A percentile compares a stretch with the other conserved stretches of the same genome.
Conservation (phyloP, 306 rosid species). For the Corylus heterophylla region DNA sequence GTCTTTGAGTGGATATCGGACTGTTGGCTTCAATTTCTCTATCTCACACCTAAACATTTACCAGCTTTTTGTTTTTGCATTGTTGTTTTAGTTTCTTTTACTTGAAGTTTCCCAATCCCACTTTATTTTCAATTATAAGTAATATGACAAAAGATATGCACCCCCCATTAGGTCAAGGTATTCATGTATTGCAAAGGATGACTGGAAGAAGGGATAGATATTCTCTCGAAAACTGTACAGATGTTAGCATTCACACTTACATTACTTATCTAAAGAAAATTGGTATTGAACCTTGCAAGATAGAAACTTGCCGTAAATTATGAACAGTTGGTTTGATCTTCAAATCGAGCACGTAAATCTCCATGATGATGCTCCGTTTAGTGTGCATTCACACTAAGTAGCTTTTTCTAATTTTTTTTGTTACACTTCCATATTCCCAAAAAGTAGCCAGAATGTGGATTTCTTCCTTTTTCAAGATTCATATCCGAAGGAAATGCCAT, state of each 20-base stretch:
- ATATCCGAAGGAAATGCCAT: constrained; percentile 66
- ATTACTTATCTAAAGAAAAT: neutral
- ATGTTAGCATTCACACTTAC: neutral
- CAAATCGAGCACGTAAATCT: neutral
- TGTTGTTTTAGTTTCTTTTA: constrained; percentile 1
- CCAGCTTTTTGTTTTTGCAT: constrained; percentile 1
- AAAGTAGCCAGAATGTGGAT: constrained; percentile 91
- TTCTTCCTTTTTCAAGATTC: constrained; percentile 77
- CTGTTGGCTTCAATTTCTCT: neutral
- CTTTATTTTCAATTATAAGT: neutral
- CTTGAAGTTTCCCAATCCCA: neutral
- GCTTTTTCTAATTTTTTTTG: neutral
- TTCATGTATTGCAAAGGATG: neutral
- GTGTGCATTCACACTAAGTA: neutral
- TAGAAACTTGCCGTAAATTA: neutral
- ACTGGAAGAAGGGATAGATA: neutral
- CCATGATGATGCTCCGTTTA: neutral
- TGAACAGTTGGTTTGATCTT: neutral
- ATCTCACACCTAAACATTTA: neutral
- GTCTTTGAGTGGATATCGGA: neutral
- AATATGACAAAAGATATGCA: neutral
- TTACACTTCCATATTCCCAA: constrained; percentile 23
- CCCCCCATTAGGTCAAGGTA: neutral
- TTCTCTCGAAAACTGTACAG: neutral
- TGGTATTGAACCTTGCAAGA: neutral